Conservation (phyloP, 768 basidiomycete genomes). For the Omphalotus guepiniiformis region DNA sequence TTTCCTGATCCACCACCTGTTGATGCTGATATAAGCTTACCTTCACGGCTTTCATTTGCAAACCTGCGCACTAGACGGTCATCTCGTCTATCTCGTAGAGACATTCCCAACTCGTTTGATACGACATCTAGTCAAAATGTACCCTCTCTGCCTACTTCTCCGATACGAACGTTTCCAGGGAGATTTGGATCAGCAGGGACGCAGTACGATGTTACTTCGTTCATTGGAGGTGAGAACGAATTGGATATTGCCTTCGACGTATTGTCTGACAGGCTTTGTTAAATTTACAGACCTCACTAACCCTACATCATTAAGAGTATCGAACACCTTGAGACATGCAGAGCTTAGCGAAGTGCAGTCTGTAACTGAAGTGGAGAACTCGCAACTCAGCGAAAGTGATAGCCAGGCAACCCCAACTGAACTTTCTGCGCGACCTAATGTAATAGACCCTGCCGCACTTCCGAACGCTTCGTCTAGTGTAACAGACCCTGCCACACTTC, state of each 20-base stretch:
- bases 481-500: too few relatives aligned
- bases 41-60: not conserved
- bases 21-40: conserved; percentile 4
- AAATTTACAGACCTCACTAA: conserved; percentile 18
- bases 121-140: conserved; percentile 1
- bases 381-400: too few relatives aligned
- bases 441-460: not conserved
- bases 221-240: conserved; percentile 46
- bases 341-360: conserved; percentile 16
- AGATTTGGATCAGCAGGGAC: conserved; percentile 43
- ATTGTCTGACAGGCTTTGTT: not conserved
- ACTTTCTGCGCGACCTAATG: not conserved
- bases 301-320: conserved; percentile 12
- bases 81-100: not conserved
- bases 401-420: not conserved
- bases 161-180: conserved; percentile 3
- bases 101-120: conserved; percentile 3
- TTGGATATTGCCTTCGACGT: conserved; percentile 1
- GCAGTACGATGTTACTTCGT: conserved; percentile 71
- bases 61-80: not conserved
- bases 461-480: too few relatives aligned
- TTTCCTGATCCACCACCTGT: conserved; percentile 62
- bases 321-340: conserved; percentile 2
- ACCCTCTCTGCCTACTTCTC: conserved; percentile 10
- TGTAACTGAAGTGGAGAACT: conserved; percentile 3